Evolutionary conservation across 768 basidiomycete genomes (phyloP), one percentile per base, ranked within the genome.

Genomic region (Cystobasidium onofrii): DNA sequence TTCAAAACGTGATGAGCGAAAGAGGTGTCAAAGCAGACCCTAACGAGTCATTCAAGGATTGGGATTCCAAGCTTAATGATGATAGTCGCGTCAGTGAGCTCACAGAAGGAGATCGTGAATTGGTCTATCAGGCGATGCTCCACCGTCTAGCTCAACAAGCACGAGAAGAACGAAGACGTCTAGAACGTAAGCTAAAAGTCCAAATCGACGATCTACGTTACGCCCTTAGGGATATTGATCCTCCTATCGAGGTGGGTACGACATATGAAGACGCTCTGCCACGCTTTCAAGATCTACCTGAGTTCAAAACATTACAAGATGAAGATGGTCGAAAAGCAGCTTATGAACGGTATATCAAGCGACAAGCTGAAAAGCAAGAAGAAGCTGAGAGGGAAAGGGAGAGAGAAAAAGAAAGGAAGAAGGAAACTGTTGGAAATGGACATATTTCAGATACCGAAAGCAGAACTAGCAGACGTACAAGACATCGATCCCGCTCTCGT

Each of bases 161-260:
- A 1, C 90, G 92, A 18, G 96, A 97, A 80, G 90, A 87, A 80
- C 85, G 88, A n/a, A 86, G 92, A 10, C 77, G 82, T 41, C 83
- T 87, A 0, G 96, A 98, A 81, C 85, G 92, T 73, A 88, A 86
- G 78, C 87, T 89, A 73, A 86, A 94, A 31, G 90, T 95, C 80
- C 82, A 92, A 75, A 91, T 96, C 78, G 96, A 99, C 81, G 96
- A 98, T 79, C 84, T 99, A 43, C 88, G 96, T 6, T 96, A 98
- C 82, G 96, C 94, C 0, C 84, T 97, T 76, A 92, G 90, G 83
- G 95, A 95, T 80, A 83, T 95, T 7, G 81, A 90, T 0, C 90
- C 93, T 62, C 86, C 90, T 0, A 81, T 97, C 44, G 91, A 95
- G 76, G 80, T 93, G 62, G 86, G 82, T 33, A 79, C 88, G 71